These are phyloP conservation scores for Saccharomycopsis fibuligera DNA, from an alignment of 805 yeast genomes.

Conservation along the genomic window DNA sequence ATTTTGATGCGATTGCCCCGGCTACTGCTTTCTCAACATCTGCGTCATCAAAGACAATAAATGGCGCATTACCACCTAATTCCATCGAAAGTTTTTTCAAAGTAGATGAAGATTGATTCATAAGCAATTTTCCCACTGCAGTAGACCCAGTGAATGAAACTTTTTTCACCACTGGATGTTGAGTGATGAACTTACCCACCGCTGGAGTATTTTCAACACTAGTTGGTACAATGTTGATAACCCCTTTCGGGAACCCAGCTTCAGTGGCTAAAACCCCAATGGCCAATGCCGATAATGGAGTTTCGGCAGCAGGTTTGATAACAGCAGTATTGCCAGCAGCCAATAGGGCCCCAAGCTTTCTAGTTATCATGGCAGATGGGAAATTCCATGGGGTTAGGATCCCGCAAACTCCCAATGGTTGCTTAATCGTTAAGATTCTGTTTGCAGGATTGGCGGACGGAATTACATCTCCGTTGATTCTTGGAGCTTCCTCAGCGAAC, in stretches of 20 bases:
- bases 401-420: conserved; percentile 80
- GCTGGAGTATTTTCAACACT: conserved; percentile 34
- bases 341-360: conserved; percentile 68
- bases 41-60: conserved; percentile 69
- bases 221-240: conserved; percentile 51
- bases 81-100: conserved; percentile 69
- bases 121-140: conserved; percentile 59
- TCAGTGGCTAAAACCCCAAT: conserved; percentile 51
- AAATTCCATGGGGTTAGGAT: conserved; percentile 82
- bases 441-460: conserved; percentile 43
- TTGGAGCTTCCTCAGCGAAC: conserved; percentile 77
- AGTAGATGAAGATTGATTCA: conserved; percentile 54
- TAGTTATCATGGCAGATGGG: conserved; percentile 72
- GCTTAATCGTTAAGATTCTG: conserved; percentile 54
- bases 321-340: conserved; percentile 79
- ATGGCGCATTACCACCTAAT: conserved; percentile 79
- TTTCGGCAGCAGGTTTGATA: conserved; percentile 70
- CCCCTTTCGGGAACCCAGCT: conserved; percentile 72
- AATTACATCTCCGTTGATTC: conserved; percentile 60
- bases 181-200: conserved; percentile 54
- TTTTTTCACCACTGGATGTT: conserved; percentile 50
- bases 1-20: conserved; percentile 61
- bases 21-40: conserved; percentile 58
- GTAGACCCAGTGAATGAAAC: conserved; percentile 79
- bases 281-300: conserved; percentile 70